Conservation (phyloP, 106 monocot genomes). For the Dendrobium nobile region DNA sequence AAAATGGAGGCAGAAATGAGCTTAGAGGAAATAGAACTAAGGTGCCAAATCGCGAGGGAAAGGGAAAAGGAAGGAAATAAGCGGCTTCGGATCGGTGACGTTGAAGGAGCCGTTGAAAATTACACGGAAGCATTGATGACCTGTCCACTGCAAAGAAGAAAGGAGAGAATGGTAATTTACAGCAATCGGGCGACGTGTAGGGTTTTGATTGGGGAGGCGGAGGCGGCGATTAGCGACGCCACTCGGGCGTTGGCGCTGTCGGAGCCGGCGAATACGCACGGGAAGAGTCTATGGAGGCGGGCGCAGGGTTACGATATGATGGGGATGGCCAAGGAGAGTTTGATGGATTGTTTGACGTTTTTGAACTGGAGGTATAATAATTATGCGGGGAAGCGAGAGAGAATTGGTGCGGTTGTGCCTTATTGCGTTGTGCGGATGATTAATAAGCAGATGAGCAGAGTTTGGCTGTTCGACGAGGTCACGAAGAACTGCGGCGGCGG, state of each 20-base stretch:
- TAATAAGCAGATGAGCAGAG: slow-evolving; percentile 50
- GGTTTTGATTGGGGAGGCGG: slow-evolving; percentile 29
- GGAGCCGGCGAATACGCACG: slow-evolving; percentile 31
- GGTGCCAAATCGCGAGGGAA: neutral
- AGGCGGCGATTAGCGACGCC: slow-evolving; percentile 49
- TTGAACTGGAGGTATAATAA: slow-evolving; percentile 12
- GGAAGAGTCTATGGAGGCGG: slow-evolving; percentile 63
- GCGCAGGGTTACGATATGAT: slow-evolving; percentile 75
- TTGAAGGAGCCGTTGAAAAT: slow-evolving; percentile 26
- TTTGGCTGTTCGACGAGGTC: slow-evolving; percentile 27
- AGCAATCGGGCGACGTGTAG: slow-evolving; percentile 65
- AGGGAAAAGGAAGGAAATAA: slow-evolving; percentile 53
- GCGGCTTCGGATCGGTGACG: slow-evolving; percentile 34
- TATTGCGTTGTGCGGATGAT: slow-evolving; percentile 57
- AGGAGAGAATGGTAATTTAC: slow-evolving; percentile 39
- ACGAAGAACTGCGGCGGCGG: neutral
- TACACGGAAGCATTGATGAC: slow-evolving; percentile 40
- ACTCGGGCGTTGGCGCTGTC: slow-evolving; percentile 53
- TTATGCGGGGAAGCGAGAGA: neutral
- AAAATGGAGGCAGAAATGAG: slow-evolving; percentile 28
- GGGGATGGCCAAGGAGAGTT: slow-evolving; percentile 75
- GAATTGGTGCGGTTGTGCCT: slow-evolving; percentile 25
- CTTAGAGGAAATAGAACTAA: slow-evolving; percentile 14
- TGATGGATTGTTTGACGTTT: slow-evolving; percentile 55
- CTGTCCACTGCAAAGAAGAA: slow-evolving; percentile 33